Base-by-base conservation (phyloP, 2,329 filamentous ascomycete species). In the Trichoderma sp. region DNA sequence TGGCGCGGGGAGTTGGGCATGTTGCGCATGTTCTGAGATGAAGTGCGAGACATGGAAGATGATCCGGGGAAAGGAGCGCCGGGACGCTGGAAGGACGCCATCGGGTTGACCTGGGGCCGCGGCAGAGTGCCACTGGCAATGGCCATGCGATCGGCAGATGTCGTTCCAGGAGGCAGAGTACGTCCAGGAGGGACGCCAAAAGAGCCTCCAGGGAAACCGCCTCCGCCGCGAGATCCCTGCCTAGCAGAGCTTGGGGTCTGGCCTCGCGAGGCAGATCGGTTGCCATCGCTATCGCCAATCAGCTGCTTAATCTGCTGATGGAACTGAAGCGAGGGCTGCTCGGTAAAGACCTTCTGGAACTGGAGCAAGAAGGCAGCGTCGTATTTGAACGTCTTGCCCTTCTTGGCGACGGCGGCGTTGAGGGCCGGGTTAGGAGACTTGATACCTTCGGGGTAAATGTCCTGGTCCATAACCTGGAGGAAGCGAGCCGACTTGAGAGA, bases 321-420 rank as follows among this genome's bases (percentile, higher is more conserved):
- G 88, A 97, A 99, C 76, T 98, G 94, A 52, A 94, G 80, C 0
- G 93, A 97, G 15, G 95, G 95, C 82, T 97, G 96, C 84, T 99
- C 95, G 70, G 93, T 96, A 82, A 97, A 99, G 22, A 97, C 93
- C 74, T 88, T 88, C 82, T 97, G 92, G 85, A 99, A 99, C 77
- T 99, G 95, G 34, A 99, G 85, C 81, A 99, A 83, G 84, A 99
- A 99, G 74, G 91, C 90, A 75, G 94, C 92, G 81, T 98, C 93
- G 80, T 99, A 99, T 79, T 96, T 94, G 84, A 96, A 97, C 50
- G 89, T 90, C 78, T 89, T 91, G 69, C 88, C 89, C 82, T 94
- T 94, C 79, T 91, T 92, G 37, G 87, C 85, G 32, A 92, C 91
- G 17, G 91, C 91, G 48, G 87, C 84, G 79, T 98, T 99, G 71